Base-by-base conservation (phyloP, 2,329 filamentous ascomycete species). In the Sphaerulina musiva region DNA sequence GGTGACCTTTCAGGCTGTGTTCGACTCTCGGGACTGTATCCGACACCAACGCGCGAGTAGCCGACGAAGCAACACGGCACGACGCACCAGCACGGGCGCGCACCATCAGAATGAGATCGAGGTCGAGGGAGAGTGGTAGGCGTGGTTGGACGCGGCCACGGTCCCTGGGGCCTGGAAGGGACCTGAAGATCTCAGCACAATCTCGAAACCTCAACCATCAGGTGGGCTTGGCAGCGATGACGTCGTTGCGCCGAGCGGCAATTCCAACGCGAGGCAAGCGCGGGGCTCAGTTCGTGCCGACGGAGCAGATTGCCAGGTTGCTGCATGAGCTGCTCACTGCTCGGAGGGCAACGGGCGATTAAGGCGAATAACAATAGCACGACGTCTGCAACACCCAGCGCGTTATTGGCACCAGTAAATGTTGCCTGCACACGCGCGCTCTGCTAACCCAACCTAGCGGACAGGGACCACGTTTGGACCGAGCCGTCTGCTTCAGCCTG, bases 401-500 rank as follows among this genome's bases (percentile, higher is more conserved):
- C 20, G 32, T 46, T 23, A 54, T 54, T 50, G 52, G 52, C 41
- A 50, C 36, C 41, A n/a, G n/a, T n/a, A n/a, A 38, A 50, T 42
- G 45, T 43, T 34, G 51, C 48, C 44, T 51, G 48, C 53, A 51
- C 48, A 43, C 41, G 14, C 17, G 36, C n/a, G n/a, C n/a, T n/a
- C 48, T 42, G 36, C 32, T 41, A 48, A 52, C 48, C 47, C 46
- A 42, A 20, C 34, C 29, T 43, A 23, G 40, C 44, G n/a, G n/a
- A n/a, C n/a, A n/a, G 29, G 54, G 39, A 50, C 26, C 38, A 43
- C 34, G 45, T 53, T 46, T 48, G 49, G 42, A 14, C 57, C 57
- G 57, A 59, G 36, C 41, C 55, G 50, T 26, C 56, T 51, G 23
- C 43, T 52, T 43, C 56, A 51, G 50, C 51, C 53, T n/a, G n/a